Base-by-base conservation (phyloP, 805 yeast species). In the Kuraishia ogatae region DNA sequence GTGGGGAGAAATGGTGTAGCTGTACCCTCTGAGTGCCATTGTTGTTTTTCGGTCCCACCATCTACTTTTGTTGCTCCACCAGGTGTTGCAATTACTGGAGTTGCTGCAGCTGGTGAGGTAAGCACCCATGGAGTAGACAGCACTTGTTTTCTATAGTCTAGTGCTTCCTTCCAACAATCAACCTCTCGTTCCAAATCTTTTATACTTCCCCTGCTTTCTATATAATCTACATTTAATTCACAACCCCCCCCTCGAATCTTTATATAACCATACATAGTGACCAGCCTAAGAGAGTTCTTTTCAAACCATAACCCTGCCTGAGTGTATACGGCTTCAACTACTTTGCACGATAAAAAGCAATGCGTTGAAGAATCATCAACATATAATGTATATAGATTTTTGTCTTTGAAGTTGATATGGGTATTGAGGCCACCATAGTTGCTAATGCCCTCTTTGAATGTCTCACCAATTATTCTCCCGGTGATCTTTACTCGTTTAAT, bases 381-480 rank as follows among this genome's bases (percentile, higher is more conserved):
- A 49, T 22, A 49, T 11, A 24, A 19, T 8, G 35, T 24, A 15
- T 35, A 35, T 11, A 26, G 29, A 26, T 26, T 26, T 6, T 26
- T 26, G 29, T 26, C 10, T 20, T 3, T 17, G 22, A 15, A 21
- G 11, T n/a, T 47, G n/a, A 8, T 47, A 23, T n/a, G n/a, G n/a
- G n/a, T n/a, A n/a, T n/a, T n/a, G n/a, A n/a, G n/a, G n/a, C 50
- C 50, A 13, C 15, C 21, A 13, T 13, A 10, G 23, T n/a, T 4
- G 26, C 15, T 23, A n/a, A 3, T 11, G 26, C 10, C 23, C 21
- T 47, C 50, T n/a, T n/a, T 47, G 19, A 21, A 47, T n/a, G 3
- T 11, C 21, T 47, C 50, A 13, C 26, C 23, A 10, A 49, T 58
- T 2, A 77, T 62, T 17, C 63, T 60, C 0, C 82, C 84, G 39